A percentile compares a stretch with the other conserved stretches of the same genome.
Conservation (phyloP, 1,139 yeast genomes). For the Debaryomyces udenii region DNA sequence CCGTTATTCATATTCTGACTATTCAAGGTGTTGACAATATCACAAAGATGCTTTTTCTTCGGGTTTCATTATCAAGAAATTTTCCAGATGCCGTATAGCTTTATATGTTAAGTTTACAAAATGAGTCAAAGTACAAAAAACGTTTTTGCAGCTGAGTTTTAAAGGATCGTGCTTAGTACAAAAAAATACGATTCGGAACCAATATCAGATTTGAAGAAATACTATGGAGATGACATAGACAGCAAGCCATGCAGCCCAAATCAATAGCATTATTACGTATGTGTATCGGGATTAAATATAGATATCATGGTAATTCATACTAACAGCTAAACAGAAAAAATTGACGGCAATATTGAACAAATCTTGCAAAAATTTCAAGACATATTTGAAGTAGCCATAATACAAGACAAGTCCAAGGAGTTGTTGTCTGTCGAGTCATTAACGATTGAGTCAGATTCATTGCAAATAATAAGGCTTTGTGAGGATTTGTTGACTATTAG, state of each 20-base stretch:
- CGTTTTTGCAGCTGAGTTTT: conserved; percentile 4
- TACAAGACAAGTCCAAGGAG: conserved; percentile 52
- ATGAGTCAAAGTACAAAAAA: conserved; percentile 7
- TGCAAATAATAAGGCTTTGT: conserved; percentile 52
- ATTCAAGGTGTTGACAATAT: too few relatives aligned
- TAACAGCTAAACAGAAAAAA: conserved; percentile 34
- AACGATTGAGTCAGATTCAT: conserved; percentile 57
- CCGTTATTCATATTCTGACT: too few relatives aligned
- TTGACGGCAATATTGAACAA: conserved; percentile 46
- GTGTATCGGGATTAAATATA: conserved; percentile 17
- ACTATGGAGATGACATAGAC: neutral
- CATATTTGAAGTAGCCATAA: conserved; percentile 45
- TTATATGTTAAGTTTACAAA: conserved; percentile 9
- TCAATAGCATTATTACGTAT: conserved; percentile 48
- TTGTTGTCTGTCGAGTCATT: conserved; percentile 56
- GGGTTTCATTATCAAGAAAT: too few relatives aligned
- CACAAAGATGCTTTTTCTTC: too few relatives aligned
- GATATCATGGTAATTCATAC: conserved; percentile 11
- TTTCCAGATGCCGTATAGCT: neutral
- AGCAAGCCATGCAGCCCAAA: conserved; percentile 40
- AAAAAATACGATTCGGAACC: conserved; percentile 1
- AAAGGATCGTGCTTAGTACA: too few relatives aligned
- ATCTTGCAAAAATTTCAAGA: conserved; percentile 47
- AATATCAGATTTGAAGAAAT: neutral
- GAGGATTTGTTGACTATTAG: conserved; percentile 56